phyloP scores from a whole-genome alignment of 2,329 filamentous ascomycete species.

The Aspergillus fumigatiaffinis region DNA sequence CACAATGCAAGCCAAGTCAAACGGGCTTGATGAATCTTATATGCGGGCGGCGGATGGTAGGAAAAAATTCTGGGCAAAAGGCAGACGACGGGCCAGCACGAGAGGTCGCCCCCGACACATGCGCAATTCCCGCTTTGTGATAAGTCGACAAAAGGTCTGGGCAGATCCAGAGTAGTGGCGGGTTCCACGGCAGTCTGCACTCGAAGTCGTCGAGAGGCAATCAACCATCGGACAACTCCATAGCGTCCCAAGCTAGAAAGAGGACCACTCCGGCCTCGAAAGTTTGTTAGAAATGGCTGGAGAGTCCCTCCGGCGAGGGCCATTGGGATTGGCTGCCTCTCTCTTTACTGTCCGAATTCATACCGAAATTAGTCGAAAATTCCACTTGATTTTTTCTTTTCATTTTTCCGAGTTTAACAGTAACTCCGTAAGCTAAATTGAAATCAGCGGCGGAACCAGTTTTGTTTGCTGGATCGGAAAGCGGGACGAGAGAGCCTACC shows the following conservation, averaged over 20 bases:
- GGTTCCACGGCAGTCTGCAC: constrained; percentile 5
- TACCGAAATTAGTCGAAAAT: neutral
- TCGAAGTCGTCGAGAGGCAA: constrained; percentile 5
- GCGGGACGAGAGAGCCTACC: constrained; percentile 6
- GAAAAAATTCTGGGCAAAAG: constrained; percentile 14
- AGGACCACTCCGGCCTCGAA: neutral
- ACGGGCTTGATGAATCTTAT: constrained; percentile 16
- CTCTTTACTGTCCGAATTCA: neutral
- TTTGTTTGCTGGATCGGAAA: constrained; percentile 3
- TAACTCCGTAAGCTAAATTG: neutral
- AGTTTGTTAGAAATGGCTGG: neutral
- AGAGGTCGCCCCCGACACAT: constrained; percentile 17
- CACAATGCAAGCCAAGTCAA: constrained; percentile 21
- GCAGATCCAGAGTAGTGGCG: constrained; percentile 10
- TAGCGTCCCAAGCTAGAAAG: constrained; percentile 8
- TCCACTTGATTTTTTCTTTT: neutral
- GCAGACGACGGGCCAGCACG: constrained; percentile 12
- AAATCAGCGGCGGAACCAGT: constrained; percentile 9
- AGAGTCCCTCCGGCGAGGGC: neutral
- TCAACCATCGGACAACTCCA: constrained; percentile 1
- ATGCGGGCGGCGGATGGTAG: constrained; percentile 8
- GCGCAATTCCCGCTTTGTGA: constrained; percentile 14
- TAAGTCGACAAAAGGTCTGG: constrained; percentile 16
- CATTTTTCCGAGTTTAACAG: neutral
- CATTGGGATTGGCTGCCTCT: neutral